Evolutionary conservation across 495 filamentous ascomycete genomes (phyloP).

Genomic region (Geopyxis carbonaria): DNA sequence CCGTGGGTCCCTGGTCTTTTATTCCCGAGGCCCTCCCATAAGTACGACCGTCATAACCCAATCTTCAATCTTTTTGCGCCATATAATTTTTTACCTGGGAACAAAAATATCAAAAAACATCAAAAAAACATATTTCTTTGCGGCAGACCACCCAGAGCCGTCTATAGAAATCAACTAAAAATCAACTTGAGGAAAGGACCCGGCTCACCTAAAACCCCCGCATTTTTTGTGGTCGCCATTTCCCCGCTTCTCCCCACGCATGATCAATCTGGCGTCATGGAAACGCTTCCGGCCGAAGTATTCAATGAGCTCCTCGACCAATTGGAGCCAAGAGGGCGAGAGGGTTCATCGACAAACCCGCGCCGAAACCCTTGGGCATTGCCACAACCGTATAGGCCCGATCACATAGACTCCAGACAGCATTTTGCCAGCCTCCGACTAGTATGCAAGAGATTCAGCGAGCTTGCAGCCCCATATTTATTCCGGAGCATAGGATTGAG

Average conservation of each 20-base stretch:
- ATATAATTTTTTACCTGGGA: too few species aligned
- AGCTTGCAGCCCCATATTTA: constrained; percentile 23
- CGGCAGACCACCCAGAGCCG: constrained; percentile 14
- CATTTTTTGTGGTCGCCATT: constrained; percentile 11
- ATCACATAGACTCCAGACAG: constrained; percentile 24
- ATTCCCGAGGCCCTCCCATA: too few species aligned
- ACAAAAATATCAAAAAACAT: too few species aligned
- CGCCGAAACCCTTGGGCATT: constrained; percentile 21
- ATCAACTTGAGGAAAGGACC: neutral
- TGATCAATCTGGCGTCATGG: constrained; percentile 20
- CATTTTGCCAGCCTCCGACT: constrained; percentile 21
- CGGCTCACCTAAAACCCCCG: constrained; percentile 13
- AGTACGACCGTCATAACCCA: too few species aligned
- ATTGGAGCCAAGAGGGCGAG: constrained; percentile 21
- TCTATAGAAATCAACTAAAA: constrained; percentile 12
- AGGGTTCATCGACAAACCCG: constrained; percentile 3
- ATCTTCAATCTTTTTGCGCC: too few species aligned
- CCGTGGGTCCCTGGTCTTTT: too few species aligned
- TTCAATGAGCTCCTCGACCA: constrained; percentile 25
- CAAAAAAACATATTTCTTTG: too few species aligned
- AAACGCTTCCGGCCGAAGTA: constrained; percentile 22
- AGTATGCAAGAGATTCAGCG: constrained; percentile 24
- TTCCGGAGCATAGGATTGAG: constrained; percentile 26
- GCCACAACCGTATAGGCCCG: constrained; percentile 22
- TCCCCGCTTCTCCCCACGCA: constrained; percentile 15